Conservation (phyloP, 164 flowering plant species). For the Akebia trifoliata region DNA sequence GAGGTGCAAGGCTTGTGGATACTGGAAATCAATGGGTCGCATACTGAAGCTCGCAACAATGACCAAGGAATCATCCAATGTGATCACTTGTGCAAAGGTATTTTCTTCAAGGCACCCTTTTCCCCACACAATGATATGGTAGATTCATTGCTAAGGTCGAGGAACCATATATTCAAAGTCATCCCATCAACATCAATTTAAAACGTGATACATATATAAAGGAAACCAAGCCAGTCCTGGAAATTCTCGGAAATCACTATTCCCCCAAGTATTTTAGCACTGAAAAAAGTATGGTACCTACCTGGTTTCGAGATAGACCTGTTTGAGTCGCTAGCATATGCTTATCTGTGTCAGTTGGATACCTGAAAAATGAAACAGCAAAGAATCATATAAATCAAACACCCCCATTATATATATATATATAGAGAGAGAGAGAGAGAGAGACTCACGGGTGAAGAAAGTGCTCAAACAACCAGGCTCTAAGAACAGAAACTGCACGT, state of each 20-base stretch:
- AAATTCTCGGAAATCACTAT: not conserved
- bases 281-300: slow-evolving; percentile 15
- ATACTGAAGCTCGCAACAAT: too few species aligned
- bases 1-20: too few species aligned
- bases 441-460: slow-evolving; percentile 93
- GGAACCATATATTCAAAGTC: too few species aligned
- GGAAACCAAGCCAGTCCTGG: not conserved
- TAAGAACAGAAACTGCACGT: slow-evolving; percentile 70
- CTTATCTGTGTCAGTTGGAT: slow-evolving; percentile 91
- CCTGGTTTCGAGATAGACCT: slow-evolving; percentile 91
- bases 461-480: slow-evolving; percentile 95
- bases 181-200: too few species aligned
- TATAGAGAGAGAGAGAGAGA: slow-evolving; percentile 9
- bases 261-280: not conserved
- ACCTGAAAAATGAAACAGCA: slow-evolving; percentile 37
- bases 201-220: too few species aligned
- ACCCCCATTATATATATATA: too few species aligned
- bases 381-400: not conserved
- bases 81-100: too few species aligned
- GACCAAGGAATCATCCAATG: too few species aligned
- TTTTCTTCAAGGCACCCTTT: too few species aligned
- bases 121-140: too few species aligned
- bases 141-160: too few species aligned
- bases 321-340: slow-evolving; percentile 89
- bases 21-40: too few species aligned